Evolutionary conservation across 2,329 filamentous ascomycete species (phyloP).

Genomic region (Paecilomyces formosus): DNA sequence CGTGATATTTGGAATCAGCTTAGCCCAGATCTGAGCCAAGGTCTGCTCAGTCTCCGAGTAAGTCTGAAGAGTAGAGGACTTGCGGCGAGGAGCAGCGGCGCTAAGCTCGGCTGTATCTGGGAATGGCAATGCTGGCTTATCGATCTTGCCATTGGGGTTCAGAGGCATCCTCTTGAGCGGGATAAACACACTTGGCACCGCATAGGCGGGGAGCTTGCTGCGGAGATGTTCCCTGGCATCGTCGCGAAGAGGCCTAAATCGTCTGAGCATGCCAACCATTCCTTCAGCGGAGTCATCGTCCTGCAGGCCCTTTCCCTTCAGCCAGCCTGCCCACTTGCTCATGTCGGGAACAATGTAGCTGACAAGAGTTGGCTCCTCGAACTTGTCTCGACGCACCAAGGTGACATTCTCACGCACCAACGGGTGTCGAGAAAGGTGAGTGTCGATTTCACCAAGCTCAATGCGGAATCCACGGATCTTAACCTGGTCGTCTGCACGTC

Average conservation of each 20-base stretch:
- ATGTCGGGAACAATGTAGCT: conserved; percentile 85
- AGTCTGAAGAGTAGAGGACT: conserved; percentile 40
- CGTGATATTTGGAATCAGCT: conserved; percentile 59
- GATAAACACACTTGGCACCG: conserved; percentile 68
- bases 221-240: conserved; percentile 62
- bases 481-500: conserved; percentile 79
- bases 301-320: conserved; percentile 48
- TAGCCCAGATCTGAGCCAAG: conserved; percentile 66
- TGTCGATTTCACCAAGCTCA: conserved; percentile 89
- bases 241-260: conserved; percentile 54
- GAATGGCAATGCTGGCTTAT: conserved; percentile 72
- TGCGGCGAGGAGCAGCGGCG: conserved; percentile 46
- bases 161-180: conserved; percentile 65
- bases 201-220: conserved; percentile 64
- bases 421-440: conserved; percentile 64
- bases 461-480: conserved; percentile 96
- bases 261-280: conserved; percentile 50
- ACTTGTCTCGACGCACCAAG: conserved; percentile 71
- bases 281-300: conserved; percentile 44
- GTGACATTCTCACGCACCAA: conserved; percentile 81
- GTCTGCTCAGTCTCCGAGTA: conserved; percentile 54
- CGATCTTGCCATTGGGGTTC: conserved; percentile 83
- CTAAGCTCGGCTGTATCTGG: conserved; percentile 64
- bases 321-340: conserved; percentile 64
- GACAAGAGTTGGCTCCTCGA: conserved; percentile 79